Conservation (phyloP, 2,329 filamentous ascomycete species). For the Lasiodiplodia citricola region DNA sequence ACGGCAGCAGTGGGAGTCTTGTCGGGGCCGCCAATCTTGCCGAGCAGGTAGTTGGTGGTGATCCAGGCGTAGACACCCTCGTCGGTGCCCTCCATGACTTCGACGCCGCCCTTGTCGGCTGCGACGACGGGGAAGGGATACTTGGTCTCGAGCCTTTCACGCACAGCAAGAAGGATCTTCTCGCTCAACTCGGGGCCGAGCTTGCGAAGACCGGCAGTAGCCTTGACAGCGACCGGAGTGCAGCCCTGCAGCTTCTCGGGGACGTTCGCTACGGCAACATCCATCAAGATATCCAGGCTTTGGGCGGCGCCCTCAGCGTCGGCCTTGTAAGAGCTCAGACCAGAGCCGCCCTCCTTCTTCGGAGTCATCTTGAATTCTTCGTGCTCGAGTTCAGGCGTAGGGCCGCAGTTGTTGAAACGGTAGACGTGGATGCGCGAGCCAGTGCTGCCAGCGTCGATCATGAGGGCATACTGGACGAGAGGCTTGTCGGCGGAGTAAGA, state of each 20-base stretch:
- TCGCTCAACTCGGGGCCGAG: conserved; percentile 81
- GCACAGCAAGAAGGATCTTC: conserved; percentile 84
- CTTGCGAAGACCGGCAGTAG: conserved; percentile 89
- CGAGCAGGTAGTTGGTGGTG: conserved; percentile 96
- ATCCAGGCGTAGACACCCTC: conserved; percentile 99
- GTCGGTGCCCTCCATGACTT: conserved; percentile 96
- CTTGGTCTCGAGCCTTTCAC: conserved; percentile 79
- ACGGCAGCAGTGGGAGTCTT: conserved; percentile 89
- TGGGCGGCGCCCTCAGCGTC: conserved; percentile 88
- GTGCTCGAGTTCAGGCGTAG: conserved; percentile 90
- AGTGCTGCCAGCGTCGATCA: conserved; percentile 98
- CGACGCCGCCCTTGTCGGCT: conserved; percentile 81
- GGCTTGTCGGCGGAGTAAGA: conserved; percentile 88
- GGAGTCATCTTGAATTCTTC: conserved; percentile 95
- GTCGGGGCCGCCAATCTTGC: conserved; percentile 94
- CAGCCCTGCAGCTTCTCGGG: conserved; percentile 90
- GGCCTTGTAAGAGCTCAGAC: conserved; percentile 82
- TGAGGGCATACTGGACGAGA: conserved; percentile 94
- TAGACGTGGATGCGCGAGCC: conserved; percentile 98
- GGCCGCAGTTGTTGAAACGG: conserved; percentile 97
- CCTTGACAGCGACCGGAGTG: conserved; percentile 95
- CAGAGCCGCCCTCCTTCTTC: conserved; percentile 77
- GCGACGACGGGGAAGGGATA: conserved; percentile 96
- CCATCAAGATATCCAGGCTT: conserved; percentile 86
- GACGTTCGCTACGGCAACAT: conserved; percentile 81